Evolutionary conservation across 768 basidiomycete species (phyloP).

Genomic region (Rhodotorula paludigena): DNA sequence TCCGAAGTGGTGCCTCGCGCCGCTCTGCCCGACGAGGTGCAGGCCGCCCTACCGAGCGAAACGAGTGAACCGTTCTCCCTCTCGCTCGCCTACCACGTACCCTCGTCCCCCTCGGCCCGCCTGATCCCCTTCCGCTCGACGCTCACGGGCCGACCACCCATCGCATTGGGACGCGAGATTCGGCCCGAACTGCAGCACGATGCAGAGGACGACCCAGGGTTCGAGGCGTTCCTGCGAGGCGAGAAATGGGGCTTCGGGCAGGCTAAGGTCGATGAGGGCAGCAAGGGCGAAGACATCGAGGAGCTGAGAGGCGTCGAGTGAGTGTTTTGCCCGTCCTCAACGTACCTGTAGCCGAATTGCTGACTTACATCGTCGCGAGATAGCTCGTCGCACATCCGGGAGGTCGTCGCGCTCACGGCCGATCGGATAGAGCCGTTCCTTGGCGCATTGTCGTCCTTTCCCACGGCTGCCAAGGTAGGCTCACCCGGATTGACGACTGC

Average conservation of each 20-base stretch:
- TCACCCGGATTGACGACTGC: no score
- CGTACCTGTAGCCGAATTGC: background rate
- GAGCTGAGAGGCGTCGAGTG: slow-evolving; percentile 17
- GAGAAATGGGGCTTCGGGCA: slow-evolving; percentile 35
- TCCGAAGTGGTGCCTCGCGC: slow-evolving; percentile 21
- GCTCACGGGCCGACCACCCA: slow-evolving; percentile 25
- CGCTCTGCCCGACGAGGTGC: background rate
- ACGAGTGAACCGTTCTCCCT: slow-evolving; percentile 10
- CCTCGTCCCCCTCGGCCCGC: background rate
- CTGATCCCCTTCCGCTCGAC: slow-evolving; percentile 13
- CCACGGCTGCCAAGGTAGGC: slow-evolving; percentile 11
- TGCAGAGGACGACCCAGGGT: slow-evolving; percentile 4
- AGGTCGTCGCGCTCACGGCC: slow-evolving; percentile 31
- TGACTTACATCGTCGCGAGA: no score
- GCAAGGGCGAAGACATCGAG: background rate
- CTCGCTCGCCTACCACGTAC: slow-evolving; percentile 2
- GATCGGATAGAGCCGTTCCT: slow-evolving; percentile 34
- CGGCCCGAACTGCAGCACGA: background rate
- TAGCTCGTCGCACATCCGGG: slow-evolving; percentile 4
- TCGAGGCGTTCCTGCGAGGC: slow-evolving; percentile 32
- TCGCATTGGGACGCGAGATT: slow-evolving; percentile 30
- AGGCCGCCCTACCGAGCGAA: background rate
- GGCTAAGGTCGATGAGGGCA: background rate
- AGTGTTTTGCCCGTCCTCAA: background rate
- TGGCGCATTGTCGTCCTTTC: slow-evolving; percentile 5